A percentile compares a stretch with the other conserved stretches of the same genome.
These are phyloP conservation scores for Aspergillus pseudoviridinutans DNA, from an alignment of 2,329 filamentous ascomycete genomes.

Conservation along the genomic window DNA sequence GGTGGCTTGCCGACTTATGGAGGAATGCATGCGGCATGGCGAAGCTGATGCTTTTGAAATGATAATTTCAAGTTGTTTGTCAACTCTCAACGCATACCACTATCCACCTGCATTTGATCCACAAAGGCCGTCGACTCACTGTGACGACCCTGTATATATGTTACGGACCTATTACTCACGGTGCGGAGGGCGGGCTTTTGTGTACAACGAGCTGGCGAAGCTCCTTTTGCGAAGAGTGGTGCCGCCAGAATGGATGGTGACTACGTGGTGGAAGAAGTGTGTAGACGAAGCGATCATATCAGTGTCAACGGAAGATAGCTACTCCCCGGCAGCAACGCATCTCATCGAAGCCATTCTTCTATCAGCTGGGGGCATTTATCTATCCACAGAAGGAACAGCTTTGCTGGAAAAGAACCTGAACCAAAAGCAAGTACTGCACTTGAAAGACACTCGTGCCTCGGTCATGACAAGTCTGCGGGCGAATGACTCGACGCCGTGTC, in stretches of 20 bases:
- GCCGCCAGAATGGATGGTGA: slow-evolving; percentile 41
- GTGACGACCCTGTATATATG: slow-evolving; percentile 28
- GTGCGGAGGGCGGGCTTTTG: slow-evolving; percentile 22
- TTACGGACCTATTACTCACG: slow-evolving; percentile 28
- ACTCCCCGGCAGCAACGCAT: slow-evolving; percentile 28
- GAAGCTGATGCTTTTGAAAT: slow-evolving; percentile 36
- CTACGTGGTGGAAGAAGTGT: slow-evolving; percentile 33
- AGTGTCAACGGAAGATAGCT: slow-evolving; percentile 30
- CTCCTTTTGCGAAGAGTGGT: slow-evolving; percentile 30
- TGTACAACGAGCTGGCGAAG: slow-evolving; percentile 32
- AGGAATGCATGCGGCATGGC: slow-evolving; percentile 26
- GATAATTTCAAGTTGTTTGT: slow-evolving; percentile 32
- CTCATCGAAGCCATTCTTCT: slow-evolving; percentile 32
- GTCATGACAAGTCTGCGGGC: slow-evolving; percentile 2
- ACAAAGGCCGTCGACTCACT: slow-evolving; percentile 8
- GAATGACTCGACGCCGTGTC: slow-evolving; percentile 19
- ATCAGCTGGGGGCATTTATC: slow-evolving; percentile 22
- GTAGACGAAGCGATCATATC: slow-evolving; percentile 35
- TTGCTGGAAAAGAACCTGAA: not conserved
- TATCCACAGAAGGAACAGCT: not conserved
- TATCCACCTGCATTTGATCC: slow-evolving; percentile 27
- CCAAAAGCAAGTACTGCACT: not conserved
- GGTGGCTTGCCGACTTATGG: slow-evolving; percentile 30
- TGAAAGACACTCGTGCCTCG: slow-evolving; percentile 18
- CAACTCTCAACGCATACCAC: slow-evolving; percentile 22